Evolutionary conservation across 495 filamentous ascomycete species (phyloP).

Genomic region (Hypoxylon fuscum): DNA sequence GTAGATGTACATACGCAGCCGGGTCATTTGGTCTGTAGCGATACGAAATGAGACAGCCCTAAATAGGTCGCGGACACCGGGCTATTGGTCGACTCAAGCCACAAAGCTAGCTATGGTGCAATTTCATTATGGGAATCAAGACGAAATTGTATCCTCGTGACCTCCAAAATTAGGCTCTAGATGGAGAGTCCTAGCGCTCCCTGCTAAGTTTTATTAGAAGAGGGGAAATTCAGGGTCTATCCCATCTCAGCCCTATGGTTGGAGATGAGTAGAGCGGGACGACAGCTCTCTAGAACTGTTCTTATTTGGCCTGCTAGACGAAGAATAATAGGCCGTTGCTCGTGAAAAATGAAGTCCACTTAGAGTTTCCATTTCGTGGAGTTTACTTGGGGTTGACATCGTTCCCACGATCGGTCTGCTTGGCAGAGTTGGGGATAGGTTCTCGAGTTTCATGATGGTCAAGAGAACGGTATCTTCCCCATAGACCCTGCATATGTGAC

Average conservation of each 20-base stretch:
- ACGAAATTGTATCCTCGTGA: conserved; percentile 22
- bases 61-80: background rate
- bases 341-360: background rate
- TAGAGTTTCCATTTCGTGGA: conserved; percentile 1
- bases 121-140: conserved; percentile 11
- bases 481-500: conserved; percentile 16
- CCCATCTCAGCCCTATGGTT: conserved; percentile 23
- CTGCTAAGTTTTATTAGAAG: background rate
- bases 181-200: background rate
- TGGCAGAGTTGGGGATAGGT: conserved; percentile 5
- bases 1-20: too few species aligned
- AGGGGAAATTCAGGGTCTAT: conserved; percentile 20
- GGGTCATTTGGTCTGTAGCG: conserved; percentile 14
- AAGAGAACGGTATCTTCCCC: background rate
- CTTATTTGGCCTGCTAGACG: background rate
- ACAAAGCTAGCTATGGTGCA: conserved; percentile 2
- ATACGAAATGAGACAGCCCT: conserved; percentile 4
- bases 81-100: conserved; percentile 4
- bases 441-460: background rate
- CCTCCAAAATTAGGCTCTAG: conserved; percentile 2
- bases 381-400: background rate
- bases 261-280: conserved; percentile 7
- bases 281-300: conserved; percentile 17
- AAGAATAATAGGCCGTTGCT: background rate
- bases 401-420: background rate